These are phyloP conservation scores for Jamesozyma gamospora DNA, from an alignment of 805 yeast species.

Conservation along the genomic window DNA sequence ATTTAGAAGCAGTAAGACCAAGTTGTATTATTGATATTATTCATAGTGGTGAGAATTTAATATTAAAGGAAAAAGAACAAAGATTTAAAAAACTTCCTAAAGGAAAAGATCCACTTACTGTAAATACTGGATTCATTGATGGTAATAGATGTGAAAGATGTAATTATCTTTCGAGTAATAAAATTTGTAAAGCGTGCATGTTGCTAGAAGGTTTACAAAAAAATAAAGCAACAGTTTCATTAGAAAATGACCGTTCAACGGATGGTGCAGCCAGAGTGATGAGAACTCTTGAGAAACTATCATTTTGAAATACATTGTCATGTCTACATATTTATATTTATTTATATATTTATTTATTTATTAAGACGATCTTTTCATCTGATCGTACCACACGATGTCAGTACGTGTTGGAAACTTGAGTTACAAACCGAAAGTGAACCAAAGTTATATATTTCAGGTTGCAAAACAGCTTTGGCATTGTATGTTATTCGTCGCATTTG, in stretches of 20 bases:
- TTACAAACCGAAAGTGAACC: too few relatives aligned
- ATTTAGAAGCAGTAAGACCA: slow-evolving; percentile 82
- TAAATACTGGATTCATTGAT: slow-evolving; percentile 34
- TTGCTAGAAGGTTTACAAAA: slow-evolving; percentile 75
- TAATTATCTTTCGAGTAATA: slow-evolving; percentile 84
- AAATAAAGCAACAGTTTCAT: slow-evolving; percentile 52
- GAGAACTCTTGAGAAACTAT: slow-evolving; percentile 51
- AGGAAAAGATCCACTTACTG: slow-evolving; percentile 2
- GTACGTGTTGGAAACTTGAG: too few relatives aligned
- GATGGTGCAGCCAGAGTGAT: slow-evolving; percentile 55
- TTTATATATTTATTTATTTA: too few relatives aligned
- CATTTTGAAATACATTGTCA: slow-evolving; percentile 8
- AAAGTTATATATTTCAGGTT: too few relatives aligned
- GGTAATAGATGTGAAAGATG: slow-evolving; percentile 79
- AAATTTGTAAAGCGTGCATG: slow-evolving; percentile 87
- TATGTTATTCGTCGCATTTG: too few relatives aligned
- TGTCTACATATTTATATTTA: not conserved
- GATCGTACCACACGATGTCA: too few relatives aligned
- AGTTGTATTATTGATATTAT: slow-evolving; percentile 90
- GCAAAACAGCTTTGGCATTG: too few relatives aligned
- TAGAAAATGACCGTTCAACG: slow-evolving; percentile 43
- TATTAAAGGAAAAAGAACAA: slow-evolving; percentile 45
- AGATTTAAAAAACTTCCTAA: slow-evolving; percentile 12
- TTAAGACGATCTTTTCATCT: not conserved
- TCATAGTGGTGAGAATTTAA: slow-evolving; percentile 83